Percentiles rank a stretch among this genome's conserved stretches.
phyloP scores from a whole-genome alignment of 768 basidiomycete genomes.

The Porpolomopsis calyptriformis region DNA sequence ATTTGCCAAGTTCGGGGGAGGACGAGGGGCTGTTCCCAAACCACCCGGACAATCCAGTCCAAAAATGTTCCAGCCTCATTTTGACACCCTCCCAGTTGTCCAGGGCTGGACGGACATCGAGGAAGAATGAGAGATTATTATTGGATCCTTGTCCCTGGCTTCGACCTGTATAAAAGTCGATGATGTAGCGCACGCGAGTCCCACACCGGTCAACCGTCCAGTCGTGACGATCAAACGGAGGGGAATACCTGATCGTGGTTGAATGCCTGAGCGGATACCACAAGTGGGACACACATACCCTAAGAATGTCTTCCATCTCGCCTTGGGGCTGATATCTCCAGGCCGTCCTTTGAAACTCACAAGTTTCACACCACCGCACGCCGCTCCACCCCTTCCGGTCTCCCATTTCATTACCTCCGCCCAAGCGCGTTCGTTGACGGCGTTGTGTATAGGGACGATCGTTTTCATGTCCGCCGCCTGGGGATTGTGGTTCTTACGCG shows the following conservation, averaged over 20 bases:
- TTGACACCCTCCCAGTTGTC: conserved; percentile 91
- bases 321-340: conserved; percentile 67
- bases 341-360: conserved; percentile 90
- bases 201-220: conserved; percentile 96
- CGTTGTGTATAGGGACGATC: conserved; percentile 97
- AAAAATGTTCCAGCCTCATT: conserved; percentile 62
- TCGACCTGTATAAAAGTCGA: conserved; percentile 94
- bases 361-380: conserved; percentile 71
- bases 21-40: neutral
- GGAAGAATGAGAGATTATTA: conserved; percentile 70
- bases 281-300: conserved; percentile 45
- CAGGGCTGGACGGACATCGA: conserved; percentile 89
- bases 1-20: neutral
- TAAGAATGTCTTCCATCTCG: conserved; percentile 68
- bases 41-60: conserved; percentile 23
- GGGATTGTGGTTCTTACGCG: conserved; percentile 87
- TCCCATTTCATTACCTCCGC: conserved; percentile 77
- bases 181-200: conserved; percentile 80
- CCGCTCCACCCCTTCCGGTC: conserved; percentile 64
- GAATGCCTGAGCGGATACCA: conserved; percentile 5
- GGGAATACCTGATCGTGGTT: conserved; percentile 54
- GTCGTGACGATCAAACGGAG: conserved; percentile 95
- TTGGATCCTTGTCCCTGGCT: conserved; percentile 23
- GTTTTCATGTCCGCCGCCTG: conserved; percentile 84
- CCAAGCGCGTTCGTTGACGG: conserved; percentile 95